Percentiles rank a stretch among this genome's conserved stretches.
Evolutionary conservation across 768 basidiomycete genomes (phyloP).

Genomic region (Sarcomyxa edulis): DNA sequence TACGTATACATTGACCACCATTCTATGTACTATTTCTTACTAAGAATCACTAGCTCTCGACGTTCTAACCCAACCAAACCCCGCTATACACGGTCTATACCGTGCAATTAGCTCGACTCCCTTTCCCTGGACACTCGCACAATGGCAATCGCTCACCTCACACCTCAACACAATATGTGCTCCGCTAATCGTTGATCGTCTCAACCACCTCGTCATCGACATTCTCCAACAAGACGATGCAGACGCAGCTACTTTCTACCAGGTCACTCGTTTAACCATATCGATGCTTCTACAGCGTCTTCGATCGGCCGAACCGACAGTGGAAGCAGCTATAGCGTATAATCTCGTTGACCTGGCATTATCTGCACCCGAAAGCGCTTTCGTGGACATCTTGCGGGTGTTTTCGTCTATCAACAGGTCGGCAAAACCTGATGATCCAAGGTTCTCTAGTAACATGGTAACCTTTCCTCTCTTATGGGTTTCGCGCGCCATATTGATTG

Average conservation of each 20-base stretch:
- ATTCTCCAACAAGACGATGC: slow-evolving; percentile 52
- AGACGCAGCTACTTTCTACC: slow-evolving; percentile 30
- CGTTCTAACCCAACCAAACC: slow-evolving; percentile 70
- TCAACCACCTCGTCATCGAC: slow-evolving; percentile 67
- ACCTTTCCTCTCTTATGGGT: too few species aligned
- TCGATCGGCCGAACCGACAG: slow-evolving; percentile 77
- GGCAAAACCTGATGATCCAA: slow-evolving; percentile 84
- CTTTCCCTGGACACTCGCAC: slow-evolving; percentile 64
- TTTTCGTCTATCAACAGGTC: slow-evolving; percentile 84
- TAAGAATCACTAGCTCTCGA: slow-evolving; percentile 45
- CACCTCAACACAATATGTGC: slow-evolving; percentile 59
- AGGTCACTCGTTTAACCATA: slow-evolving; percentile 84
- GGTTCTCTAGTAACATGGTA: slow-evolving; percentile 88
- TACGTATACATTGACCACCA: slow-evolving; percentile 35
- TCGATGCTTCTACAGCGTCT: slow-evolving; percentile 91
- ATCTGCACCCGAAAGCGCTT: slow-evolving; percentile 67
- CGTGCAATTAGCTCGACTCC: slow-evolving; percentile 78
- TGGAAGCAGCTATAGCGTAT: slow-evolving; percentile 88
- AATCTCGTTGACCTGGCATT: slow-evolving; percentile 89
- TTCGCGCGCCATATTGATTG: too few species aligned
- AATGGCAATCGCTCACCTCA: slow-evolving; percentile 58
- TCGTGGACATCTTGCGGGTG: slow-evolving; percentile 77
- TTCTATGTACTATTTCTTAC: too few species aligned
- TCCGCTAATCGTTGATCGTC: slow-evolving; percentile 59
- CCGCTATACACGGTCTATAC: slow-evolving; percentile 82